Evolutionary conservation across 371 early-diverging fungal species (phyloP).

Genomic region (Lichtheimia corymbifera): DNA sequence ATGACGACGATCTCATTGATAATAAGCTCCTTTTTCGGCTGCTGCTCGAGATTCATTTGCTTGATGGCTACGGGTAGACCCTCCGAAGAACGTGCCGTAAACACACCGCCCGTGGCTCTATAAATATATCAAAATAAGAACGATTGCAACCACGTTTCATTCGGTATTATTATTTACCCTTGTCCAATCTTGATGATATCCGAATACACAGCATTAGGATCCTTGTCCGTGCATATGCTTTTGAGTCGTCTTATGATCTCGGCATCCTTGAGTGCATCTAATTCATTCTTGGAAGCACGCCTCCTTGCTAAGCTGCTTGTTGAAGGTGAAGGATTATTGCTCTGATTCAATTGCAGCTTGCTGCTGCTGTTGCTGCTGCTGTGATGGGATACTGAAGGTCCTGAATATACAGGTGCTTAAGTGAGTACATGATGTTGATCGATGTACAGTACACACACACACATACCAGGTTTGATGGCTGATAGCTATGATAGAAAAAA

Average conservation of each 20-base stretch:
- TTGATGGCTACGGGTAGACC: constrained; percentile 86
- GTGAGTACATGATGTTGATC: too few relatives aligned
- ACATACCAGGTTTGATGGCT: constrained; percentile 3
- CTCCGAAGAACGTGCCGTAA: constrained; percentile 75
- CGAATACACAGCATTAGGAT: constrained; percentile 76
- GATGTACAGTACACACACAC: too few relatives aligned
- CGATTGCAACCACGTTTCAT: neutral
- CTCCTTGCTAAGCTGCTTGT: constrained; percentile 6
- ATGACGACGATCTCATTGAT: constrained; percentile 97
- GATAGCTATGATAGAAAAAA: neutral
- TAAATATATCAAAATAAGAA: neutral
- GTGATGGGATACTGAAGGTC: too few relatives aligned
- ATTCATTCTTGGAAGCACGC: constrained; percentile 27
- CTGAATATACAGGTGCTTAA: neutral
- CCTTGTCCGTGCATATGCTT: constrained; percentile 85
- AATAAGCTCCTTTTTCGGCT: constrained; percentile 95
- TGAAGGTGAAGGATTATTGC: neutral
- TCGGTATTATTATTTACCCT: constrained; percentile 55
- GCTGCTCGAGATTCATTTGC: constrained; percentile 95
- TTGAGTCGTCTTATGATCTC: constrained; percentile 83
- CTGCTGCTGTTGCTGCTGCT: neutral
- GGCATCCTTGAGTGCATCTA: constrained; percentile 44
- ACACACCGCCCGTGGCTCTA: constrained; percentile 95
- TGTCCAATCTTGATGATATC: constrained; percentile 94
- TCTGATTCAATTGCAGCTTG: constrained; percentile 2